phyloP scores from a whole-genome alignment of 2,329 filamentous ascomycete genomes.

The Catunica adiposa region DNA sequence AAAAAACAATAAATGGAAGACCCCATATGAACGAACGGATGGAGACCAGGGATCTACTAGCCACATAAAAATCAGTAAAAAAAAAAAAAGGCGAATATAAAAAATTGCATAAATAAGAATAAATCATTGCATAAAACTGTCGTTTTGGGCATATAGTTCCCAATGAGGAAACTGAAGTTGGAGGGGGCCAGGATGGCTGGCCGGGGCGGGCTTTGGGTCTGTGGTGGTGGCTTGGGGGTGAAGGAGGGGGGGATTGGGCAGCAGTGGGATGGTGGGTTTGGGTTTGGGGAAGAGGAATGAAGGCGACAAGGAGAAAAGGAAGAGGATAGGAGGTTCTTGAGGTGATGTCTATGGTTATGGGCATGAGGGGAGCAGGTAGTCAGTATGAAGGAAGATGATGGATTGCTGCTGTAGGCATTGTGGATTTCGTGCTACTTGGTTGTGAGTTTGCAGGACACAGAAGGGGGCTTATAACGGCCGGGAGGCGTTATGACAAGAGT shows the following conservation, averaged over 20 bases:
- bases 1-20: too few relatives aligned
- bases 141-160: not conserved
- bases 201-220: not conserved
- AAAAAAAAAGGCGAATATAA: not conserved
- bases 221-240: not conserved
- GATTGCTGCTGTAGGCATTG: too few relatives aligned
- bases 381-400: too few relatives aligned
- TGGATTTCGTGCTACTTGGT: too few relatives aligned
- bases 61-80: too few relatives aligned
- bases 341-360: too few relatives aligned
- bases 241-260: not conserved
- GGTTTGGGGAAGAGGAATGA: not conserved
- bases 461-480: too few relatives aligned
- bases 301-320: not conserved
- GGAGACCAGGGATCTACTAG: too few relatives aligned
- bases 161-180: not conserved
- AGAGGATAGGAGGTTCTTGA: not conserved
- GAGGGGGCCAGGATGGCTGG: not conserved
- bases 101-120: not conserved
- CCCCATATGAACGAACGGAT: too few relatives aligned
- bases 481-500: too few relatives aligned
- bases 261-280: not conserved
- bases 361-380: too few relatives aligned
- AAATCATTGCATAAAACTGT: not conserved
- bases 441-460: too few relatives aligned